Conservation (phyloP, 441 rosid genomes). For the Adansonia grandidieri region DNA sequence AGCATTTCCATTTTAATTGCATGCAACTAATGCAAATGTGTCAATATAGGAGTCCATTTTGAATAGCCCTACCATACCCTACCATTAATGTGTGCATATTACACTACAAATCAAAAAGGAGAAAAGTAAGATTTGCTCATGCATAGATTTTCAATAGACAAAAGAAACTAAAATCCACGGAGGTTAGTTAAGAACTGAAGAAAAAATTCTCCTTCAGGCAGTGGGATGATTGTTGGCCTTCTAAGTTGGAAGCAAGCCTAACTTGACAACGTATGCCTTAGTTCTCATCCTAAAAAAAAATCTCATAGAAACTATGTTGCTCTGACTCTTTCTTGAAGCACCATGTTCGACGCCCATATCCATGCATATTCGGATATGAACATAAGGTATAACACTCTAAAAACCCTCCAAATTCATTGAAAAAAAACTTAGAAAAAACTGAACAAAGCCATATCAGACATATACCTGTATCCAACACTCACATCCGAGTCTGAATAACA, state of each 20-base stretch:
- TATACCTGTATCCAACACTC: too few relatives aligned
- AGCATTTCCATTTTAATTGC: neutral
- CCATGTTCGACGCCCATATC: too few relatives aligned
- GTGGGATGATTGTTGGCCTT: neutral
- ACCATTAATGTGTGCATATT: neutral
- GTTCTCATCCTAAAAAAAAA: neutral
- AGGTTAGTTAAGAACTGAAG: neutral
- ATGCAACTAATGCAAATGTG: neutral
- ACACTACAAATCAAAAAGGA: neutral
- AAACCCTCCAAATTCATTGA: too few relatives aligned
- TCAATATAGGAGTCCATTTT: slow-evolving; percentile 5
- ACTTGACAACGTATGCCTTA: neutral
- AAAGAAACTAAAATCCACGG: neutral
- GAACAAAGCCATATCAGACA: too few relatives aligned
- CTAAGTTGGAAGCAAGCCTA: neutral
- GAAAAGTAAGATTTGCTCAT: neutral
- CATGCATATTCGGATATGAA: too few relatives aligned
- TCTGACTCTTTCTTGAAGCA: too few relatives aligned
- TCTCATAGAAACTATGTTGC: neutral
- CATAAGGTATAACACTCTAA: too few relatives aligned
- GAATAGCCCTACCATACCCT: neutral
- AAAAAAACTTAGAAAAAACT: too few relatives aligned
- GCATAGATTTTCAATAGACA: neutral
- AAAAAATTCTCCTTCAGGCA: neutral
- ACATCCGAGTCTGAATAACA: too few relatives aligned